Evolutionary conservation across 2,329 filamentous ascomycete genomes (phyloP).

Genomic region (Ceratocystiopsis brevicomis): DNA sequence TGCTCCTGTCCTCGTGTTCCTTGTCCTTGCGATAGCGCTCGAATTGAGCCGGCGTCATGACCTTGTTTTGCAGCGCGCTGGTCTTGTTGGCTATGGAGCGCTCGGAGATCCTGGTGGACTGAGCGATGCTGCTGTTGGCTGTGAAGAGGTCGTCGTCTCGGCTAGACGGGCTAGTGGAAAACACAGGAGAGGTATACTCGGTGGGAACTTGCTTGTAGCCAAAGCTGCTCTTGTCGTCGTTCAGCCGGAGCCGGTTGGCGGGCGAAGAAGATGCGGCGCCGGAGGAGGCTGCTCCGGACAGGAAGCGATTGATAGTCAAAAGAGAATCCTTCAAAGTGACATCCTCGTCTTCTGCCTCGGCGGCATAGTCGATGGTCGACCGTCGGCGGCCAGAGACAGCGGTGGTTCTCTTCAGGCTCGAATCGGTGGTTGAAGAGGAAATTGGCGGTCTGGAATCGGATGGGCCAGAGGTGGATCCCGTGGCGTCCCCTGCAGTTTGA

Average conservation of each 20-base stretch:
- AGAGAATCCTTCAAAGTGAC: constrained; percentile 32
- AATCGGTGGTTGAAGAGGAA: constrained; percentile 16
- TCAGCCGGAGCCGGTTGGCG: constrained; percentile 18
- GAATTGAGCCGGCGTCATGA: constrained; percentile 81
- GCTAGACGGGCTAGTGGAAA: constrained; percentile 20
- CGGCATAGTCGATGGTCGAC: constrained; percentile 11
- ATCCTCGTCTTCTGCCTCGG: constrained; percentile 31
- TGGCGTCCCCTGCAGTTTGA: constrained; percentile 4
- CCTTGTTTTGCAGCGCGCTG: constrained; percentile 41
- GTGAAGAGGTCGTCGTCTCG: constrained; percentile 37
- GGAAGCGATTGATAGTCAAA: constrained; percentile 26
- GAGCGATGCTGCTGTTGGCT: constrained; percentile 23
- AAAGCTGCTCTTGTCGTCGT: constrained; percentile 19
- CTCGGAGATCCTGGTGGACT: constrained; percentile 19
- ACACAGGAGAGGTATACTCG: constrained; percentile 15
- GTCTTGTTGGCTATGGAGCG: constrained; percentile 18
- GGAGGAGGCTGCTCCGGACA: constrained; percentile 13
- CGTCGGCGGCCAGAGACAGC: constrained; percentile 14
- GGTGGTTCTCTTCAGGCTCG: constrained; percentile 14
- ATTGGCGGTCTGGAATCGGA: constrained; percentile 1
- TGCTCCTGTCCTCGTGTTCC: constrained; percentile 33
- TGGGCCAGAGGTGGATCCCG: constrained; percentile 8
- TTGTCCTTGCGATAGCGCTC: constrained; percentile 64
- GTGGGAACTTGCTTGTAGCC: constrained; percentile 15
- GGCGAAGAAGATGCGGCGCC: constrained; percentile 1